phyloP scores from a whole-genome alignment of 176 grass and related monocot species.

The Ampelocalamus luodianensis region DNA sequence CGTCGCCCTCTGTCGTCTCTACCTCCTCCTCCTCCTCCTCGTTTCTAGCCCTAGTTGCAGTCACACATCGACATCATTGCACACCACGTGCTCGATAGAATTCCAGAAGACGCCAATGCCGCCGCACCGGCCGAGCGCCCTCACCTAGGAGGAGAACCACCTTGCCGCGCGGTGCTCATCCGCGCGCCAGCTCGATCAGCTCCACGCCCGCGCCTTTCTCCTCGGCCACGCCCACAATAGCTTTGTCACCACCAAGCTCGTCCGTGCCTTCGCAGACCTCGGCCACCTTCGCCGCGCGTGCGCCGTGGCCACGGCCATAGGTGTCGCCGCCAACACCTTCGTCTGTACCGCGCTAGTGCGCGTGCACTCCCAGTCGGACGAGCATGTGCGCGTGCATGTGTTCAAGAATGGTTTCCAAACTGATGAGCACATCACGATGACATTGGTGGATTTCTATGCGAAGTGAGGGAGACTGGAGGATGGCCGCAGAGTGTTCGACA shows the following conservation, averaged over 20 bases:
- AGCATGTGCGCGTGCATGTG: conserved; percentile 41
- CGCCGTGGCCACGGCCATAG: conserved; percentile 23
- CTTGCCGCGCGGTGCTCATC: conserved; percentile 31
- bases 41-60: too few species aligned
- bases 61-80: not conserved
- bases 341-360: conserved; percentile 52
- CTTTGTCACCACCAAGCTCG: conserved; percentile 53
- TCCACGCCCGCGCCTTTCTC: conserved; percentile 48
- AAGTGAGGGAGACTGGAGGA: conserved; percentile 41
- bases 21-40: too few species aligned
- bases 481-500: conserved; percentile 39
- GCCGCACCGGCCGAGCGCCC: not conserved
- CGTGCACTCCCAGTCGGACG: conserved; percentile 35
- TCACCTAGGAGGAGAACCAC: conserved; percentile 42
- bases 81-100: not conserved
- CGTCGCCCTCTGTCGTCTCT: too few species aligned
- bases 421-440: conserved; percentile 44
- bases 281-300: conserved; percentile 34
- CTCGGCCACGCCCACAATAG: conserved; percentile 35
- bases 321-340: conserved; percentile 39
- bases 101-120: not conserved
- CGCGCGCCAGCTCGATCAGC: conserved; percentile 36
- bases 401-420: conserved; percentile 50
- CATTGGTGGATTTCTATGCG: conserved; percentile 45
- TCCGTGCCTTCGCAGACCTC: conserved; percentile 46